phyloP scores from a whole-genome alignment of 495 filamentous ascomycete genomes.

The Aspergillus saccharolyticus region DNA sequence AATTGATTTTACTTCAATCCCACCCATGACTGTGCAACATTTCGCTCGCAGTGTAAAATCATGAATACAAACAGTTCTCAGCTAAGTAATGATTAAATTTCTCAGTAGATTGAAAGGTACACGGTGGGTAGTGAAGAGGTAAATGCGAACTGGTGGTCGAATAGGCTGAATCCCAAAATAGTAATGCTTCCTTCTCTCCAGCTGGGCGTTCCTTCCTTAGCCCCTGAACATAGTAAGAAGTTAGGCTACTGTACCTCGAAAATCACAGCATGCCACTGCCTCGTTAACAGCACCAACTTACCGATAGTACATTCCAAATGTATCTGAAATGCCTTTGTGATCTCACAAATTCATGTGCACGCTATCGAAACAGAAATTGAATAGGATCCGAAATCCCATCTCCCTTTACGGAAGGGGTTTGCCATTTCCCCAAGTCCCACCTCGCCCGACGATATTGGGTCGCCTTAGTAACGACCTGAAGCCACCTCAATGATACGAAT shows the following conservation, averaged over 20 bases:
- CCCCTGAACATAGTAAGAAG: not conserved
- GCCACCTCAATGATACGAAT: not conserved
- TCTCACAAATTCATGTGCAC: not conserved
- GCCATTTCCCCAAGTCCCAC: not conserved
- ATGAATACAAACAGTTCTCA: too few species aligned
- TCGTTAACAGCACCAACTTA: not conserved
- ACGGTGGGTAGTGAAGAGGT: too few species aligned
- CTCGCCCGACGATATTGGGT: not conserved
- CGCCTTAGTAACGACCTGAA: not conserved
- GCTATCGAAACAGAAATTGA: not conserved
- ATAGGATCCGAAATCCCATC: not conserved
- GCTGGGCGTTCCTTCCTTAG: not conserved
- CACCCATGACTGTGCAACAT: too few species aligned
- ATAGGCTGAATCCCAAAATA: not conserved
- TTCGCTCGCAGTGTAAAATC: too few species aligned
- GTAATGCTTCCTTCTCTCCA: not conserved
- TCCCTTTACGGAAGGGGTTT: not conserved
- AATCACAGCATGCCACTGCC: too few species aligned
- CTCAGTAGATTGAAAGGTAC: too few species aligned
- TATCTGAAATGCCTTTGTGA: not conserved
- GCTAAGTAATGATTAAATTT: too few species aligned
- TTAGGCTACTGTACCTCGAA: too few species aligned
- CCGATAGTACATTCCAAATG: not conserved
- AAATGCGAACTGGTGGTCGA: not conserved
- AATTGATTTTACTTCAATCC: too few species aligned